Evolutionary conservation across 306 rosid species (phyloP), one percentile per base, ranked within the genome.

Genomic region (Albizia julibrissin): DNA sequence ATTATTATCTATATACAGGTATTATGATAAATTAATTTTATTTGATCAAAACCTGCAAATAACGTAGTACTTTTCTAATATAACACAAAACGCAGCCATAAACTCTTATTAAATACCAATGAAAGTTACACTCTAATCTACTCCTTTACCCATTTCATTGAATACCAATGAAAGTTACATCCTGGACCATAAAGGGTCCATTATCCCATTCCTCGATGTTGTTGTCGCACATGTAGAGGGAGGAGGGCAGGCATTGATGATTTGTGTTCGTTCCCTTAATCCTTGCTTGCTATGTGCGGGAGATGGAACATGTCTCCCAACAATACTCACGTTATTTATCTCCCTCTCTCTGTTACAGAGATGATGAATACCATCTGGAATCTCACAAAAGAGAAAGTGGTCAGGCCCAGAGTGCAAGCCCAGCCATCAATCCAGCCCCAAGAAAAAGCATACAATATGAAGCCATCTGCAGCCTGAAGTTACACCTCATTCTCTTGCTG

Each of bases 401-500:
- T 91, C 86, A 96, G 4, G 97, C 98, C 98, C 98, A 96, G 69
- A 96, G 85, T 11, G 99, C 98, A 14, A 96, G 91, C 8, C 78
- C 82, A 80, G 99, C 90, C 99, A 96, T 96, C 83, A 91, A 78
- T 37, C 97, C 99, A 44, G 99, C 99, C 15, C 99, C 99, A 65
- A 96, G 92, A 69, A 96, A 96, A 69, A 96, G 98, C 87, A 86
- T 93, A 62, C 88, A 89, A 37, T 96, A 96, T 22, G 97, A 96
- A 0, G 83, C 89, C 6, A 91, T 50, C 87, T 94, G 99, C 21
- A 96, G 81, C 86, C 98, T 91, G 62, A 96, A 96, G 83, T 96
- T 94, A 82, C 99, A 93, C 80, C 94, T 92, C 99, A 96, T 93
- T 59, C 99, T 96, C 89, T 89, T 92, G 84, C 98, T 93, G 19